Conservation (phyloP, 2,329 filamentous ascomycete genomes). For the Talaromyces rugulosus region DNA sequence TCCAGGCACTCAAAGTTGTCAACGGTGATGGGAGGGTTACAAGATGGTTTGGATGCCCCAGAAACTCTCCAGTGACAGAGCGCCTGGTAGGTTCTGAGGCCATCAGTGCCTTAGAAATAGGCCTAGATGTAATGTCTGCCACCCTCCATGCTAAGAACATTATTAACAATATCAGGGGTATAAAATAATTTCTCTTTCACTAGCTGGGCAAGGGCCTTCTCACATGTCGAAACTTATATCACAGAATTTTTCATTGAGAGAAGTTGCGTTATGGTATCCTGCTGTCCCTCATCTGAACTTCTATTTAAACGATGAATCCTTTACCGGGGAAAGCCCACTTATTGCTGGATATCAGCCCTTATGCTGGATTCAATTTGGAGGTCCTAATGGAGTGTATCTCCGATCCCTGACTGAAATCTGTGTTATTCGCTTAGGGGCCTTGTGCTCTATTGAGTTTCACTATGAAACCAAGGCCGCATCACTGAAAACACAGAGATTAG, state of each 20-base stretch:
- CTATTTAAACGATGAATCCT: background rate
- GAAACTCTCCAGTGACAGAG: constrained; percentile 3
- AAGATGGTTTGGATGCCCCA: constrained; percentile 7
- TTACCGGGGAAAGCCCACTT: constrained; percentile 1
- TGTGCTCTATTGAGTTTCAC: constrained; percentile 1
- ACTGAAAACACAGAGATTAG: background rate
- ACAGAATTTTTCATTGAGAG: constrained; percentile 1
- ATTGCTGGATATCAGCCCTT: constrained; percentile 1
- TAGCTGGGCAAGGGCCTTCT: background rate
- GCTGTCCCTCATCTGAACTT: background rate
- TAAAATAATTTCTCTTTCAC: constrained; percentile 6
- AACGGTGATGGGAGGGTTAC: background rate
- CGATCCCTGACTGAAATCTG: constrained; percentile 2
- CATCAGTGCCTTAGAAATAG: background rate
- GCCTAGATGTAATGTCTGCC: constrained; percentile 6
- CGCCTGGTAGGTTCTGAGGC: background rate
- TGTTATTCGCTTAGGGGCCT: background rate
- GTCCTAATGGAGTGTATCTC: constrained; percentile 5
- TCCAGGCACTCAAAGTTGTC: constrained; percentile 9
- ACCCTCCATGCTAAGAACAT: background rate
- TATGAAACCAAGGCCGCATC: background rate
- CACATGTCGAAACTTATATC: background rate
- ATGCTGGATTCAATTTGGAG: constrained; percentile 6
- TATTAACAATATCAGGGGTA: constrained; percentile 8
- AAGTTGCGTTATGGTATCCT: constrained; percentile 7